Conservation (phyloP, 1,284 basidiomycete genomes). For the Ceratobasidium sp. region DNA sequence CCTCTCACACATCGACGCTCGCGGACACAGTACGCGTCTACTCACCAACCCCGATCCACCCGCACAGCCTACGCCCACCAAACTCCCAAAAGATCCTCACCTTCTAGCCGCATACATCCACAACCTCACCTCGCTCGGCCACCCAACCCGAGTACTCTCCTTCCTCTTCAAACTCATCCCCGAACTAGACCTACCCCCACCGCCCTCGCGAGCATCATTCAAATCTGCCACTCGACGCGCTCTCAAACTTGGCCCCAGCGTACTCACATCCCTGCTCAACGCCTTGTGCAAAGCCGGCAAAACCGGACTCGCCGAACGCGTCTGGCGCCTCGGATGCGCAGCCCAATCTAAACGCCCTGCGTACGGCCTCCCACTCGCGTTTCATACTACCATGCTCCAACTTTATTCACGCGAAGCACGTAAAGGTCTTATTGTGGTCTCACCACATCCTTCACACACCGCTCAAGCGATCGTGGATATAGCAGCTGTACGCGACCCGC, state of each 20-base stretch:
- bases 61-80: background rate
- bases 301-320: conserved; percentile 70
- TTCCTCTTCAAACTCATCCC: conserved; percentile 70
- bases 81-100: background rate
- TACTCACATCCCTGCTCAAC: conserved; percentile 72
- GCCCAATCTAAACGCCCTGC: conserved; percentile 55
- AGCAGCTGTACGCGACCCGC: background rate
- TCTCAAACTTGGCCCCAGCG: conserved; percentile 66
- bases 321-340: conserved; percentile 72
- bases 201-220: conserved; percentile 62
- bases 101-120: conserved; percentile 60
- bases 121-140: conserved; percentile 68
- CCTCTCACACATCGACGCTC: conserved; percentile 19
- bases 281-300: conserved; percentile 71
- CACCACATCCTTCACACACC: background rate
- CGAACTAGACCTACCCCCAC: conserved; percentile 62
- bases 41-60: background rate
- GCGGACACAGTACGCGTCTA: conserved; percentile 13
- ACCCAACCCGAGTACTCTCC: conserved; percentile 61
- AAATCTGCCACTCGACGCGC: conserved; percentile 48
- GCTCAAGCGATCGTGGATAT: conserved; percentile 22
- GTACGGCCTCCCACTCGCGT: conserved; percentile 68
- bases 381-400: conserved; percentile 80
- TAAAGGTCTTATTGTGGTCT: conserved; percentile 48
- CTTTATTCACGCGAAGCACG: conserved; percentile 64